These are phyloP conservation scores for Fusarium marasasianum DNA, from an alignment of 2,329 filamentous ascomycete genomes.

Conservation along the genomic window DNA sequence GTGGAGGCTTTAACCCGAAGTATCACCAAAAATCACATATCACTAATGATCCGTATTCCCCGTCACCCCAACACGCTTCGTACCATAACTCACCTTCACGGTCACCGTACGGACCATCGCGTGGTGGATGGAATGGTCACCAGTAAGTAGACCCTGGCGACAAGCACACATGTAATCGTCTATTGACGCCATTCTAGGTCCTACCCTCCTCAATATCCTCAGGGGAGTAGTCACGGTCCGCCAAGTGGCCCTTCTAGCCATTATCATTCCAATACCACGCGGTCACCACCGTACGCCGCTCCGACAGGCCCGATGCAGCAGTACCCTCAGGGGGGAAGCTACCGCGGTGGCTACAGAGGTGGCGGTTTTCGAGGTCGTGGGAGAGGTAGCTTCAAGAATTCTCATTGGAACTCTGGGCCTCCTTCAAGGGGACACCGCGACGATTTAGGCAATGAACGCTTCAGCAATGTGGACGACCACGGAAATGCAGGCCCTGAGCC, in stretches of 20 bases:
- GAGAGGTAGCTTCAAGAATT: slow-evolving; percentile 71
- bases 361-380: slow-evolving; percentile 69
- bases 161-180: neutral
- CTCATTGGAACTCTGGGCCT: slow-evolving; percentile 66
- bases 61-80: slow-evolving; percentile 56
- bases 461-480: slow-evolving; percentile 25
- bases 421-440: slow-evolving; percentile 37
- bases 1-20: slow-evolving; percentile 53
- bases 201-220: slow-evolving; percentile 69
- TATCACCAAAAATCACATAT: slow-evolving; percentile 52
- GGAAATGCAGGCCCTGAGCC: slow-evolving; percentile 23
- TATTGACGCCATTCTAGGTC: slow-evolving; percentile 55
- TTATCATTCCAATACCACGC: slow-evolving; percentile 59
- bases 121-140: slow-evolving; percentile 52
- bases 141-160: slow-evolving; percentile 49
- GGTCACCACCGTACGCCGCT: slow-evolving; percentile 64
- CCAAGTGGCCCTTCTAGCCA: slow-evolving; percentile 63
- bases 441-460: slow-evolving; percentile 32
- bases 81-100: slow-evolving; percentile 58
- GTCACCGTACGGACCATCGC: slow-evolving; percentile 53
- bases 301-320: slow-evolving; percentile 67
- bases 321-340: slow-evolving; percentile 57
- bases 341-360: slow-evolving; percentile 60
- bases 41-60: slow-evolving; percentile 51
- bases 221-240: slow-evolving; percentile 59